phyloP scores from a whole-genome alignment of 305 asterid species.

The Plantago lanceolata region DNA sequence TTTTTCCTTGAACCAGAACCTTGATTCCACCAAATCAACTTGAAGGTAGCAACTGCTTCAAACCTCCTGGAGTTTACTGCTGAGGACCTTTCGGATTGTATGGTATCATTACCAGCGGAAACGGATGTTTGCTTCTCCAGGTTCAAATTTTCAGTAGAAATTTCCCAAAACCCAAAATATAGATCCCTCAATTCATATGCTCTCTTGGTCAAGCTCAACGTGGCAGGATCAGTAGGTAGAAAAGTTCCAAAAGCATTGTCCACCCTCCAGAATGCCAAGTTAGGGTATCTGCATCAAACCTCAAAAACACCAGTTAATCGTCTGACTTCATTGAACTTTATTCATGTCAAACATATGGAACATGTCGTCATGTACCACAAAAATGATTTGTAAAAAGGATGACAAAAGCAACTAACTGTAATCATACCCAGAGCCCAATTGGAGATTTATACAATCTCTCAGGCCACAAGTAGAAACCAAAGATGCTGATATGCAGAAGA shows the following conservation, averaged over 20 bases:
- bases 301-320: slow-evolving; percentile 21
- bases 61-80: slow-evolving; percentile 58
- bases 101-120: slow-evolving; percentile 42
- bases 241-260: slow-evolving; percentile 84
- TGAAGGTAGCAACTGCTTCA: slow-evolving; percentile 82
- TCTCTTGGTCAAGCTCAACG: slow-evolving; percentile 44
- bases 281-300: slow-evolving; percentile 45
- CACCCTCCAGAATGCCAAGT: slow-evolving; percentile 91
- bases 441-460: slow-evolving; percentile 72
- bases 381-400: slow-evolving; percentile 6
- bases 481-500: slow-evolving; percentile 73
- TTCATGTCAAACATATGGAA: not conserved
- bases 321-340: slow-evolving; percentile 11
- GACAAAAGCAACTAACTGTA: not conserved
- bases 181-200: slow-evolving; percentile 76
- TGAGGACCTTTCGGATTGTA: slow-evolving; percentile 61
- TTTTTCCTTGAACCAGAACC: slow-evolving; percentile 86
- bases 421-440: slow-evolving; percentile 51
- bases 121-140: slow-evolving; percentile 38
- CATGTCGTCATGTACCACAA: slow-evolving; percentile 5
- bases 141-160: slow-evolving; percentile 37
- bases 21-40: slow-evolving; percentile 91
- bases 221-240: slow-evolving; percentile 70
- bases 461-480: slow-evolving; percentile 80
- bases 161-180: slow-evolving; percentile 49